Evolutionary conservation across 345 rosid species (phyloP).

Genomic region (Linum lewisii): DNA sequence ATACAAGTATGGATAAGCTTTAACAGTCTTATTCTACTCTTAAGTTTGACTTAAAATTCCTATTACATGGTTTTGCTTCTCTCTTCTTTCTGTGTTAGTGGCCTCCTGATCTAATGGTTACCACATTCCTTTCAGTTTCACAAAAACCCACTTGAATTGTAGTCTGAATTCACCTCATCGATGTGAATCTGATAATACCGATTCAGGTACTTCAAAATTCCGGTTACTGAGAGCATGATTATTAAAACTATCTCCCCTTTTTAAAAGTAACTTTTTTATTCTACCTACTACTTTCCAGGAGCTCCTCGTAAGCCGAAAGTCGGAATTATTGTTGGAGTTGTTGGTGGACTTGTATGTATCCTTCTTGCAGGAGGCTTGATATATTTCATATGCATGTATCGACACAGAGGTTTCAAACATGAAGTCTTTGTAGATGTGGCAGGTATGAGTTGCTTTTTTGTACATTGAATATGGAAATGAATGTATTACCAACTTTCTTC

Average conservation of each 20-base stretch:
- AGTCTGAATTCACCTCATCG: slow-evolving; percentile 28
- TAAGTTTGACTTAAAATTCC: too few species aligned
- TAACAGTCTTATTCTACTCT: slow-evolving; percentile 4
- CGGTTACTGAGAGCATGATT: not conserved
- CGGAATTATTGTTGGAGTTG: slow-evolving; percentile 59
- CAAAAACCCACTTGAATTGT: slow-evolving; percentile 62
- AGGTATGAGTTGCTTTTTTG: slow-evolving; percentile 36
- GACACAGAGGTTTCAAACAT: slow-evolving; percentile 49
- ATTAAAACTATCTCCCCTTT: not conserved
- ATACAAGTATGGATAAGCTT: slow-evolving; percentile 54
- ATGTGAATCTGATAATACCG: slow-evolving; percentile 46
- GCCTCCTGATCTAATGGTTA: not conserved
- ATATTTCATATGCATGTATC: slow-evolving; percentile 49
- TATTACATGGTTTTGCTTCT: too few species aligned
- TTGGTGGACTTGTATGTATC: slow-evolving; percentile 46
- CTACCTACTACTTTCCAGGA: slow-evolving; percentile 29
- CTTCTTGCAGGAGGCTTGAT: slow-evolving; percentile 45
- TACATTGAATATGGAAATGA: too few species aligned
- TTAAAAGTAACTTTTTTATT: slow-evolving; percentile 6
- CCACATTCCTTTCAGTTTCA: slow-evolving; percentile 48
- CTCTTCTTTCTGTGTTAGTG: not conserved
- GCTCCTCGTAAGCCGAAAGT: slow-evolving; percentile 50
- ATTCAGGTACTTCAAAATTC: slow-evolving; percentile 38
- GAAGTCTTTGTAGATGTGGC: slow-evolving; percentile 91
- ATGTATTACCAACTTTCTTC: too few species aligned